phyloP scores from a whole-genome alignment of 2,329 filamentous ascomycete species.

The Dryadomyces quercus-mongolicae region DNA sequence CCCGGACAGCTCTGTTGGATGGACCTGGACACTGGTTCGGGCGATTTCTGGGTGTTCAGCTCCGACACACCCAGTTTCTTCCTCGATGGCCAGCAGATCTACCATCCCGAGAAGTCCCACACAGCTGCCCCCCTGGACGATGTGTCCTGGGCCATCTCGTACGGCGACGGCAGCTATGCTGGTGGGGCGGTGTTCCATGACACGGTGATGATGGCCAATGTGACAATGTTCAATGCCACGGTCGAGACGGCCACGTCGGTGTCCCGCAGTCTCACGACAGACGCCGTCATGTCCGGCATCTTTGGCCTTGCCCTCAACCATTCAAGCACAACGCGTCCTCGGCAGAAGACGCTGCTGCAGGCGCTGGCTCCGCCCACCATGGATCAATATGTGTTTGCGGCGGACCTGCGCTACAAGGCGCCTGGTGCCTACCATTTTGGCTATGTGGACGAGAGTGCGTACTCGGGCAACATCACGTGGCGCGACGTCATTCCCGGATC shows the following conservation, averaged over 20 bases:
- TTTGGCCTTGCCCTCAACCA: conserved; percentile 38
- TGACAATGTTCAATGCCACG: conserved; percentile 30
- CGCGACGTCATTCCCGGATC: conserved; percentile 37
- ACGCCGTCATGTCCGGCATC: conserved; percentile 34
- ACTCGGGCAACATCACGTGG: conserved; percentile 31
- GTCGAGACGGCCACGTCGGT: conserved; percentile 36
- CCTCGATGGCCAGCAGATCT: conserved; percentile 32
- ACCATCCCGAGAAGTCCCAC: conserved; percentile 31
- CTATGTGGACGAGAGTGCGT: conserved; percentile 27
- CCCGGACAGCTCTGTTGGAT: conserved; percentile 45
- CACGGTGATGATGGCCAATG: conserved; percentile 30
- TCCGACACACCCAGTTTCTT: conserved; percentile 31
- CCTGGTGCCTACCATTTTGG: conserved; percentile 41
- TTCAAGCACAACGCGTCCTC: conserved; percentile 29
- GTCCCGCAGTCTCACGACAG: conserved; percentile 25
- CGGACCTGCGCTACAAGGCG: conserved; percentile 34
- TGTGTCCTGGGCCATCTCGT: conserved; percentile 35
- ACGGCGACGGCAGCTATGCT: conserved; percentile 32
- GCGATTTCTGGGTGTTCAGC: conserved; percentile 49
- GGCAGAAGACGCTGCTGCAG: conserved; percentile 31
- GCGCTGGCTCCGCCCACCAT: conserved; percentile 28
- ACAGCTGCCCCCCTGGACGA: conserved; percentile 28
- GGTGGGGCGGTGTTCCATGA: conserved; percentile 38
- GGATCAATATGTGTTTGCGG: conserved; percentile 31
- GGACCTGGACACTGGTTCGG: conserved; percentile 58